These are phyloP conservation scores for Vigna reflexopilosa DNA, from an alignment of 306 rosid genomes.

Conservation along the genomic window DNA sequence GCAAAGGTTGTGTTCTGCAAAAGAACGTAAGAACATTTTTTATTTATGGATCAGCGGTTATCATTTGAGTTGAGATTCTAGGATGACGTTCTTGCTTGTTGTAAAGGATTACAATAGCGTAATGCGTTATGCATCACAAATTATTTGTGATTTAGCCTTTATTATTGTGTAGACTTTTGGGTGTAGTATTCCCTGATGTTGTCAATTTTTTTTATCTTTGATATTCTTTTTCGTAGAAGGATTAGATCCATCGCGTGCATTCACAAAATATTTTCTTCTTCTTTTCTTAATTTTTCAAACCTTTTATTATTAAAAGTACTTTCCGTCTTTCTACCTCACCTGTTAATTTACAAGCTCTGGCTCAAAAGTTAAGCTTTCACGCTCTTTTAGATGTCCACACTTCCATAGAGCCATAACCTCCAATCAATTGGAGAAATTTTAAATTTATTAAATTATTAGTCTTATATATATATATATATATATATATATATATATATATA, in stretches of 20 bases:
- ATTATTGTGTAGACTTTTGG: background rate
- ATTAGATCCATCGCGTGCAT: conserved; percentile 6
- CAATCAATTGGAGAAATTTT: no score
- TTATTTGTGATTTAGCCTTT: background rate
- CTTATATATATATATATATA: no score
- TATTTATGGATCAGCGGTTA: background rate
- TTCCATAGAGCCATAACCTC: no score
- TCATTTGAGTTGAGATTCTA: conserved; percentile 37
- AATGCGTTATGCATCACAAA: conserved; percentile 27
- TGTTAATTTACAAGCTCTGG: background rate
- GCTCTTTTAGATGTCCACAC: no score
- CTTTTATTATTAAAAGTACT: background rate
- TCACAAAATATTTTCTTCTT: background rate
- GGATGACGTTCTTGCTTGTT: conserved; percentile 52
- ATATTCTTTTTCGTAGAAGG: background rate
- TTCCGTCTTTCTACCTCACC: background rate
- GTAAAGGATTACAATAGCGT: conserved; percentile 45
- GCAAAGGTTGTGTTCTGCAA: conserved; percentile 4
- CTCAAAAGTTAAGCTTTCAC: background rate
- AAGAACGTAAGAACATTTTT: conserved; percentile 11
- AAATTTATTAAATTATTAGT: no score
- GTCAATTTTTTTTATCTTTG: background rate
- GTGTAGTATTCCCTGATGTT: conserved; percentile 20
- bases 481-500: no score
- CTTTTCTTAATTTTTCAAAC: background rate